Conservation (phyloP, 306 rosid genomes). For the Leucaena leucocephala region DNA sequence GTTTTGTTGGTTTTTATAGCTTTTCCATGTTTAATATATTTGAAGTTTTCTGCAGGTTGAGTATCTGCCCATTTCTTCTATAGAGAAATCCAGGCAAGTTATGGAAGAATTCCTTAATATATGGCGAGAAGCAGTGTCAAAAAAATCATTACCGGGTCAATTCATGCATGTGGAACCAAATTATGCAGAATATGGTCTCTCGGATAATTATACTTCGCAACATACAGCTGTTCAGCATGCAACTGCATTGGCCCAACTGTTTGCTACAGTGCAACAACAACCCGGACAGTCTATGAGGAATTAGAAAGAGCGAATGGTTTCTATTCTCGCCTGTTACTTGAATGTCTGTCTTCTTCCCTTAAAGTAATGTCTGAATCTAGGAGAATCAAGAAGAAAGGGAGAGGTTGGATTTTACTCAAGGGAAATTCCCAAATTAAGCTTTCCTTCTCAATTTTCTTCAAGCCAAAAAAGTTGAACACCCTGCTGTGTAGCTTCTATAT, state of each 20-base stretch:
- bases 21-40: not conserved
- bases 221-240: conserved; percentile 94
- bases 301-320: conserved; percentile 38
- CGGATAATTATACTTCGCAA: conserved; percentile 68
- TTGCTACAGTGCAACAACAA: conserved; percentile 68
- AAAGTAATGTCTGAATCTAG: not conserved
- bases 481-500: conserved; percentile 1
- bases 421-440: not conserved
- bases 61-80: conserved; percentile 84
- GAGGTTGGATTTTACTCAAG: not conserved
- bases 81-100: conserved; percentile 69
- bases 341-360: not conserved
- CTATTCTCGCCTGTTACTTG: conserved; percentile 15
- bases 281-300: conserved; percentile 64
- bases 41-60: conserved; percentile 59
- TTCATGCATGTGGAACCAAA: conserved; percentile 73
- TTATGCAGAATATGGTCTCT: conserved; percentile 75
- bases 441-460: not conserved
- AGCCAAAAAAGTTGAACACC: conserved; percentile 2
- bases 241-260: conserved; percentile 71
- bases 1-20: not conserved
- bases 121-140: conserved; percentile 75
- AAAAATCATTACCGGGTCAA: conserved; percentile 88
- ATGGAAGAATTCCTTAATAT: conserved; percentile 77
- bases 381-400: not conserved